A percentile compares a stretch with the other conserved stretches of the same genome.
Conservation (phyloP, 2,329 filamentous ascomycete genomes). For the Pseudocercospora pini-densiflorae region DNA sequence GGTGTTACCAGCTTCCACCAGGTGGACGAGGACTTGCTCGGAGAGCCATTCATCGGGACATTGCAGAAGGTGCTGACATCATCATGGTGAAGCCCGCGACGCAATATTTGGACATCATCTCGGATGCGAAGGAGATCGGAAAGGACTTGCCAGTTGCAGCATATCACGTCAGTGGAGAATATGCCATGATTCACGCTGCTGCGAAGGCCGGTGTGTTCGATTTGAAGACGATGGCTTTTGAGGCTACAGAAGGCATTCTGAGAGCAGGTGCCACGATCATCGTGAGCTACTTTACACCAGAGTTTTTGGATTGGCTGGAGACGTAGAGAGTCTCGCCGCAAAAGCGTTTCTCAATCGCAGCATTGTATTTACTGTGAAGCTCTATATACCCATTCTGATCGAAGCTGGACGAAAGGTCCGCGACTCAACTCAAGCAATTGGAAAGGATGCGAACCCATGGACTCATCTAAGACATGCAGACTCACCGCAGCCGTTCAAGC, state of each 20-base stretch:
- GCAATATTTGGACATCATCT: conserved; percentile 96
- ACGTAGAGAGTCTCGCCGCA: conserved; percentile 27
- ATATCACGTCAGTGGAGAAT: conserved; percentile 97
- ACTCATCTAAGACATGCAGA: no score
- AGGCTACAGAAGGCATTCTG: conserved; percentile 90
- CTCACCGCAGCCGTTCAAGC: no score
- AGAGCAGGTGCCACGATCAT: conserved; percentile 92
- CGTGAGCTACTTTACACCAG: conserved; percentile 91
- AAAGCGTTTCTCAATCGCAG: background rate
- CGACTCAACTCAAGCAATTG: background rate
- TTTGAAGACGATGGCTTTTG: conserved; percentile 90
- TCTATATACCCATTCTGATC: background rate
- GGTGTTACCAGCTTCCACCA: conserved; percentile 95
- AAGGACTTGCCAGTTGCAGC: conserved; percentile 91
- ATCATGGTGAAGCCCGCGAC: conserved; percentile 99
- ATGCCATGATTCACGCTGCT: conserved; percentile 93
- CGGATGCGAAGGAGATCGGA: conserved; percentile 92
- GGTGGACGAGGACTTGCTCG: conserved; percentile 90
- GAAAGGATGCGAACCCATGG: background rate
- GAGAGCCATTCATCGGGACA: conserved; percentile 86
- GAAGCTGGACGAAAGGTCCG: background rate
- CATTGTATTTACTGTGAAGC: background rate
- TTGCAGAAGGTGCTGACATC: conserved; percentile 91
- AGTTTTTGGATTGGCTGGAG: conserved; percentile 67
- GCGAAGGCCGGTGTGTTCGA: conserved; percentile 98